A percentile compares a stretch with the other conserved stretches of the same genome.
Conservation (phyloP, 2,329 filamentous ascomycete genomes). For the Neopestalotiopsis clavispora region DNA sequence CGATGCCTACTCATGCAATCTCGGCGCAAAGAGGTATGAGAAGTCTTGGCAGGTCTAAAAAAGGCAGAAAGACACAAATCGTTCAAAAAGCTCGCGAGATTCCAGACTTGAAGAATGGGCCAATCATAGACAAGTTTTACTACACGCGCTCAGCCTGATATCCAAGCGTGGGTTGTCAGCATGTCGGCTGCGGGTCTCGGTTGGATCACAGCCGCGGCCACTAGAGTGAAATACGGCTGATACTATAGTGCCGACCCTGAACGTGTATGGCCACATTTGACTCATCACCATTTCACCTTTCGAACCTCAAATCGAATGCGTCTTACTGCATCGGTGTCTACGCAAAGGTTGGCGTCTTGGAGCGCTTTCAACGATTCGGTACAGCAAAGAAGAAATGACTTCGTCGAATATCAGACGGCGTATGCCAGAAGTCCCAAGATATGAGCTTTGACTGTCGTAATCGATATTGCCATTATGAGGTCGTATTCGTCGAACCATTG, state of each 20-base stretch:
- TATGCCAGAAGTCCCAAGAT: background rate
- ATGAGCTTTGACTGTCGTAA: background rate
- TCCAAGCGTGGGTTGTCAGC: background rate
- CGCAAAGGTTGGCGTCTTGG: background rate
- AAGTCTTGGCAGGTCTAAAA: background rate
- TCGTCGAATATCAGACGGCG: background rate
- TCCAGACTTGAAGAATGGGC: background rate
- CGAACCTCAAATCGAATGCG: background rate
- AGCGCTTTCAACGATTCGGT: background rate
- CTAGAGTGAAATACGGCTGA: background rate
- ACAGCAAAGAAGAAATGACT: background rate
- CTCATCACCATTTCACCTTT: background rate
- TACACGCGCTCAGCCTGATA: constrained; percentile 10
- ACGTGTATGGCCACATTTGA: background rate
- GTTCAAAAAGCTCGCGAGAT: background rate
- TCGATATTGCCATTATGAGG: background rate
- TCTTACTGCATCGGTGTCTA: background rate
- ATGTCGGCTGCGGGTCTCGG: background rate
- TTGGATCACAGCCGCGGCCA: background rate
- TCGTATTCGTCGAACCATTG: background rate
- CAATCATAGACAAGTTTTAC: background rate
- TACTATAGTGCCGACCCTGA: background rate
- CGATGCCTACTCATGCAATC: background rate
- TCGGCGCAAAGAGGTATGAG: background rate
- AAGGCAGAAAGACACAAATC: background rate